Base-by-base conservation (phyloP, 257 asterid species). In the Ehretia macrophylla region DNA sequence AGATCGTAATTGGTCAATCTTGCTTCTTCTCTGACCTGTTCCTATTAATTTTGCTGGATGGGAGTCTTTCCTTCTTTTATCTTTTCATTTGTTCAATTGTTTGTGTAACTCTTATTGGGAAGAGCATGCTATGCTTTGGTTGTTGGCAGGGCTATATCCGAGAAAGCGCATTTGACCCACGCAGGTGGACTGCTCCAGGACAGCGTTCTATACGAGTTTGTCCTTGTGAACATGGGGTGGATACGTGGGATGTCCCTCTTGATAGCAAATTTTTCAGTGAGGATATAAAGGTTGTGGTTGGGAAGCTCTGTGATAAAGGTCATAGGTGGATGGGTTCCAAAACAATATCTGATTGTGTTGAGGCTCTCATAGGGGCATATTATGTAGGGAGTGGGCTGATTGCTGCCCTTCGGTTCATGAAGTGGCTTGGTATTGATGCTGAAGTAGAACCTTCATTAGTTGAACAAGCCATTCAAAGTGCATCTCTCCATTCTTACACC, bases 361-460 rank as follows among this genome's bases (percentile, higher is more conserved):
- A 93, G 78, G 94, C 99, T 63, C 85, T 93, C 14, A 85, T 93
- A 48, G 99, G 99, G 69, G 96, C 97, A n/a, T 93, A 86, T 68
- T 87, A 78, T 48, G 94, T 89, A 8, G 92, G 86, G 16, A 95
- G 94, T 14, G 99, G 96, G 19, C 69, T 93, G 66, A 11, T 47
- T 61, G 91, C 97, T 46, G 86, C 97, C 56, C 51, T 86, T 60
- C 54, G 75, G 62, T 64, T 86, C 66, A 83, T 93, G 97, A 83
- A 72, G 74, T 93, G 99, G 97, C 79, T 93, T 19, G 89, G 95
- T n/a, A 60, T 93, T 38, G 84, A 87, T 55, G 79, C 67, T 27
- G 83, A 66, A 54, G 51, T 75, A 10, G 85, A 85, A 62, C 85
- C 72, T 67, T 78, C 90, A 18, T 72, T 77, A 78, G 72, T 93